Percentiles rank a stretch among this genome's conserved stretches.
phyloP scores from a whole-genome alignment of 163 green algal species.

The Volvox carteri region DNA sequence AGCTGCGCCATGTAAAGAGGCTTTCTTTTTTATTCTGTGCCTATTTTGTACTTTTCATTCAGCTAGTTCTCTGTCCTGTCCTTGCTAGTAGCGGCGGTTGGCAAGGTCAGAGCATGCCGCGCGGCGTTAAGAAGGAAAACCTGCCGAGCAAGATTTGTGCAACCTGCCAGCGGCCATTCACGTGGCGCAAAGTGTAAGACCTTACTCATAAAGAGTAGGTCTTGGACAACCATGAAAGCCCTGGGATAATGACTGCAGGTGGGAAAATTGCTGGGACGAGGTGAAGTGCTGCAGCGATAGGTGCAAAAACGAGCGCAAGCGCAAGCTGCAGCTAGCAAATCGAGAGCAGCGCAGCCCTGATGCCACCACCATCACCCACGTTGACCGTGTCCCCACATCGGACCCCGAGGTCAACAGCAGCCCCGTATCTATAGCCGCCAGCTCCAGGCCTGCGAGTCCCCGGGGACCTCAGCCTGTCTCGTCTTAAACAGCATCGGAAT shows the following conservation, averaged over 20 bases:
- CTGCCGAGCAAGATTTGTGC: slow-evolving; percentile 19
- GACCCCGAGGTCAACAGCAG: too few relatives aligned
- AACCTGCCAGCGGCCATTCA: slow-evolving; percentile 11
- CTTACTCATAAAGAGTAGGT: background rate
- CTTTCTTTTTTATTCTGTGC: too few relatives aligned
- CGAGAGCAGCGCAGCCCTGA: background rate
- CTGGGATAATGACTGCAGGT: slow-evolving; percentile 7
- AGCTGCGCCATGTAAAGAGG: too few relatives aligned
- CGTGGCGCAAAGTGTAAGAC: slow-evolving; percentile 20
- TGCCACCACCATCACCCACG: too few relatives aligned
- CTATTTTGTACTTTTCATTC: too few relatives aligned
- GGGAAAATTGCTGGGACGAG: slow-evolving; percentile 37
- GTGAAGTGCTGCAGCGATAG: slow-evolving; percentile 31
- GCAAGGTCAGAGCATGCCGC: slow-evolving; percentile 23
- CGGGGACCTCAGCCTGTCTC: too few relatives aligned
- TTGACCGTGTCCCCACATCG: too few relatives aligned
- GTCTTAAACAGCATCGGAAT: too few relatives aligned
- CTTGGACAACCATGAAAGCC: background rate
- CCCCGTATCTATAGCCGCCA: too few relatives aligned
- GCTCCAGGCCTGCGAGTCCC: too few relatives aligned
- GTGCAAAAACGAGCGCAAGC: slow-evolving; percentile 27
- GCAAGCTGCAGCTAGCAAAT: background rate
- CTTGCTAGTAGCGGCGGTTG: too few relatives aligned
- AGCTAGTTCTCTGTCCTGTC: too few relatives aligned
- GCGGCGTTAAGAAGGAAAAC: slow-evolving; percentile 33